Conservation (phyloP, 306 rosid genomes). For the Malus sieversii region DNA sequence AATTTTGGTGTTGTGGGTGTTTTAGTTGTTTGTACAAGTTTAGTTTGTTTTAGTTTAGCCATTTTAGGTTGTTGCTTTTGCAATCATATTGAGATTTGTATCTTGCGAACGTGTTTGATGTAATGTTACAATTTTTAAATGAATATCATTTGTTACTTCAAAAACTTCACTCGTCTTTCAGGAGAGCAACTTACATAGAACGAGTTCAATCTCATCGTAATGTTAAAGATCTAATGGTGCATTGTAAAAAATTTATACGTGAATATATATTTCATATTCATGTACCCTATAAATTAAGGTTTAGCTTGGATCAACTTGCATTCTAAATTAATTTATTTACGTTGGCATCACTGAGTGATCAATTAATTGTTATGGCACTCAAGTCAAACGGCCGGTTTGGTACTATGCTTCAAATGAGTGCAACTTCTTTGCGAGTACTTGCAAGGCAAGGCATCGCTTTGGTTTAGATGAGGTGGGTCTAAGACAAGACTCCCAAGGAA, state of each 20-base stretch:
- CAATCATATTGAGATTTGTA: background rate
- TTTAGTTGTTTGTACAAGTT: background rate
- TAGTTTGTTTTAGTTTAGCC: background rate
- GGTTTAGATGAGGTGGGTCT: background rate
- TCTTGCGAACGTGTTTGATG: background rate
- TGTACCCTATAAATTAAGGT: background rate
- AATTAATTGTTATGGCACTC: too few relatives aligned
- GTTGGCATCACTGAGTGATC: background rate
- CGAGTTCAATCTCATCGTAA: too few relatives aligned
- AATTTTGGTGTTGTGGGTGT: background rate
- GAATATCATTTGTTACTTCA: background rate
- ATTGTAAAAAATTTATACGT: too few relatives aligned
- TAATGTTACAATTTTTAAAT: too few relatives aligned
- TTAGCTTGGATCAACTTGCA: background rate
- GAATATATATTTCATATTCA: background rate
- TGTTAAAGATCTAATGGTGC: too few relatives aligned
- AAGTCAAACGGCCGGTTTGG: background rate
- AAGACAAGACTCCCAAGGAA: background rate
- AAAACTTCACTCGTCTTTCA: too few relatives aligned
- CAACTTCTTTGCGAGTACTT: background rate
- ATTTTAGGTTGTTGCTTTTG: background rate
- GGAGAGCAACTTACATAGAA: too few relatives aligned
- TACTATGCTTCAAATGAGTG: background rate
- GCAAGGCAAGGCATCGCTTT: background rate
- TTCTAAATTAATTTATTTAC: background rate